phyloP scores from a whole-genome alignment of 306 rosid genomes.

The Pterocarpus santalinus region DNA sequence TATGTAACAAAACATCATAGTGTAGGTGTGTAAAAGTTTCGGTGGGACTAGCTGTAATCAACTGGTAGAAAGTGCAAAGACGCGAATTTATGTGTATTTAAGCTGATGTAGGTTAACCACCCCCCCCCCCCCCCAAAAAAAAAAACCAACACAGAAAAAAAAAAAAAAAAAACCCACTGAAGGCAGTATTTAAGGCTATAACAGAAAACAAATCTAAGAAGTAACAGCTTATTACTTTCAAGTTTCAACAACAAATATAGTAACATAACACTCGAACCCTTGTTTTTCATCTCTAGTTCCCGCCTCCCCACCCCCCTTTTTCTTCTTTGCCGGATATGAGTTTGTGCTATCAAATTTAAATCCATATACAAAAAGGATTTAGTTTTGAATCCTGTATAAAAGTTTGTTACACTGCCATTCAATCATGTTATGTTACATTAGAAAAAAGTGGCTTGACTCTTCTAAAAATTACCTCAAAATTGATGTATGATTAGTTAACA shows the following conservation, averaged over 20 bases:
- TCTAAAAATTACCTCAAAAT: neutral
- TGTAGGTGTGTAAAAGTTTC: neutral
- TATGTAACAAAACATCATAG: no score
- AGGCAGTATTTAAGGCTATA: constrained; percentile 13
- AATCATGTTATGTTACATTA: no score
- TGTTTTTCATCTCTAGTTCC: neutral
- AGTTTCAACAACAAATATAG: neutral
- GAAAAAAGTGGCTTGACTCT: neutral
- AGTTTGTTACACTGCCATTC: neutral
- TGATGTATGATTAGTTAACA: neutral
- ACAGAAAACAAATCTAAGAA: neutral
- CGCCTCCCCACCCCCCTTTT: neutral
- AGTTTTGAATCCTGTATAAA: neutral
- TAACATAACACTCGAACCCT: constrained; percentile 4
- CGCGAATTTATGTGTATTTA: no score
- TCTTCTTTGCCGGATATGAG: neutral
- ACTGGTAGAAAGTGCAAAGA: no score
- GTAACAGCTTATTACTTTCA: constrained; percentile 5
- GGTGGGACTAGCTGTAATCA: no score
- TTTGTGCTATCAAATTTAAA: neutral
- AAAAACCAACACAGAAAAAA: no score
- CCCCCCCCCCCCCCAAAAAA: no score
- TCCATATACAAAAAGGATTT: neutral
- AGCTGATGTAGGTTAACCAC: no score
- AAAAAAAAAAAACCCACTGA: neutral